Evolutionary conservation across 176 grass and related monocot species (phyloP), one percentile per base, ranked within the genome.

Genomic region (Triticum urartu): DNA sequence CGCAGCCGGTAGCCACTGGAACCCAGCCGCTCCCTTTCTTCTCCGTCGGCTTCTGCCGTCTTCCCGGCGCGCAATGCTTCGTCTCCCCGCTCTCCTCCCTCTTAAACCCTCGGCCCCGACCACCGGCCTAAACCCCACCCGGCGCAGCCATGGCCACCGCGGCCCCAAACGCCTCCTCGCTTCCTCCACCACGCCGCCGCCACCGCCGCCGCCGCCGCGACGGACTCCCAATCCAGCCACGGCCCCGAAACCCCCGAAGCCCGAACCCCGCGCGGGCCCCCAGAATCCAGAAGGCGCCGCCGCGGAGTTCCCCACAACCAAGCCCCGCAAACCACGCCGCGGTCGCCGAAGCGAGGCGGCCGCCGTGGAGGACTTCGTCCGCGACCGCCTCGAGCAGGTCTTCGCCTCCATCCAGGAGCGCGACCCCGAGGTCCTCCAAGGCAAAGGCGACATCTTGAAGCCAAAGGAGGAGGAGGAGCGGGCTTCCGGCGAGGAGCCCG

Each of bases 291-390:
- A 72, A 15, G 64, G 22, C 63, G 12, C 8, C 33, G 12, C 58
- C 26, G 25, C 64, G 3, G 82, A 2, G 62, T 81, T 87, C 34
- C 91, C 82, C 45, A 30, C 70, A 14, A 88, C 88, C 28, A 94
- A 88, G 11, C 85, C 97, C 28, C 84, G 74, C n/a, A 94, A 92
- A 71, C 86, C 88, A 10, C 82, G 87, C 1, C 86, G 92, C 15
- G 89, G 92, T 11, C 88, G 89, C 38, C 87, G 88, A 11, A 70
- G 94, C 72, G 91, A 95, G 79, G 77, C 83, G 15, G 84, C 63
- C 68, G 88, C 91, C 4, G 92, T 93, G 86, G 90, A 99, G 90
- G 89, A 99, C 79, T 92, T 91, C 71, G 92, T 99, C 34, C 83
- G 88, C 43, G 81, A 81, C 75, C 94, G 92, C 76, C 85, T 99